Evolutionary conservation across 1,284 basidiomycete species (phyloP), one percentile per base, ranked within the genome.

Genomic region (Boletellus sp.): DNA sequence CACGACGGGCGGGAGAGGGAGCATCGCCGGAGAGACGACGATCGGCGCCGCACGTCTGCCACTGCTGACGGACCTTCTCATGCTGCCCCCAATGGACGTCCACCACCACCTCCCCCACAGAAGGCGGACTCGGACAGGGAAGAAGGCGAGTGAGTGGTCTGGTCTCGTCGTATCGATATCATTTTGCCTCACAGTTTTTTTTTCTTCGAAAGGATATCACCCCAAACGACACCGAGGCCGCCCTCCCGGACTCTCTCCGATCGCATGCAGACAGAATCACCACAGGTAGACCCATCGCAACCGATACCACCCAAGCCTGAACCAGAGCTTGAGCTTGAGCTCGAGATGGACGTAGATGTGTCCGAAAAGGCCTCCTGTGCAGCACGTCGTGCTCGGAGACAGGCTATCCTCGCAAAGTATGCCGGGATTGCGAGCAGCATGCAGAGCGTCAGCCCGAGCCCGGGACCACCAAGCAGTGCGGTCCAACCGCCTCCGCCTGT

Each of bases 371-470:
- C 85, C 52, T 73, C 86, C 5, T 74, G 93, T 21, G 91, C 87
- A 40, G 88, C 85, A 51, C 80, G 91, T n/a, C 80, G 88, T 30
- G 85, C 86, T 24, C 87, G 83, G 60, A 83, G 93, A 37, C 85
- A 86, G 59, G 92, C 89, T 21, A 93, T 97, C 49, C 74, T 93
- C 54, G 91, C 91, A 51, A 93, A 91, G 70, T 90, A 93, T 70
- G 65, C 75, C 10, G 79, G 80, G 19, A 68, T 74, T 39, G 63
- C 75, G 49, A 81, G 77, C 59, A 67, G 70, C 44, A 53, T 53
- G 42, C 66, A 68, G 49, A 69, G 72, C 44, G 69, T 73, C 56
- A 82, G 79, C 54, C 74, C 77, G 24, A 81, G 79, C 59, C 79
- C 80, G 43, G 80, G 77, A 66, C 77, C 79, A 69, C 77, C 79